Base-by-base conservation (phyloP, 331 rosid species). In the Quercus phellos region DNA sequence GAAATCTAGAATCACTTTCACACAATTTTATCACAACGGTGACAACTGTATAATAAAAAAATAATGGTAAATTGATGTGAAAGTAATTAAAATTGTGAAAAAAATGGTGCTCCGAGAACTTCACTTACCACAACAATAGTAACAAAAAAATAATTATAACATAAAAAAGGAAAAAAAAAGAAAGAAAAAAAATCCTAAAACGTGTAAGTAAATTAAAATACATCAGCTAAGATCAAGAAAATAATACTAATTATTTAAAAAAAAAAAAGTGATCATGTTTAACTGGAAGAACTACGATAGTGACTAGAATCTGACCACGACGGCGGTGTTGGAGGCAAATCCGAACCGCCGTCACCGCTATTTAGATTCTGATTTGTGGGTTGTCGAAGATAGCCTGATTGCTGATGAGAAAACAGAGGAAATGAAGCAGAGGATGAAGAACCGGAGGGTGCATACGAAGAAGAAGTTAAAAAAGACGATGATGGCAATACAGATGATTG, bases 291-390 rank as follows among this genome's bases (percentile, higher is more conserved):
- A 29, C 95, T 82, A 76, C 81, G 97, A 73, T 84, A 50, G 68
- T 83, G 78, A 30, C 91, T 76, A 29, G 92, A 79, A 59, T 89
- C 84, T 26, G 96, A 84, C 98, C 98, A 88, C 0, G 97, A 81
- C 6, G 90, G 56, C 2, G 84, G 55, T 0, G 90, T 11, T 10
- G 53, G 53, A 12, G 16, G 85, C 68, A 79, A 87, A 18, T 24
- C 69, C 1, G 87, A 75, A 0, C 73, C 68, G 4, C 85, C 19
- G 11, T 77, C 78, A 0, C 79, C 75, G 24, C 84, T 75, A 0
- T 79, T 73, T 1, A 22, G 84, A 14, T 81, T 78, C 34, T 21
- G 88, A 50, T 26, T 78, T 29, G 59, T 82, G 26, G 86, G 92
- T 16, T 79, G 88, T 38, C 64, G 83, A 84, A 72, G 78, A 80